Percentiles rank a stretch among this genome's conserved stretches.
These are phyloP conservation scores for Ballota nigra DNA, from an alignment of 257 asterid genomes.

Conservation along the genomic window DNA sequence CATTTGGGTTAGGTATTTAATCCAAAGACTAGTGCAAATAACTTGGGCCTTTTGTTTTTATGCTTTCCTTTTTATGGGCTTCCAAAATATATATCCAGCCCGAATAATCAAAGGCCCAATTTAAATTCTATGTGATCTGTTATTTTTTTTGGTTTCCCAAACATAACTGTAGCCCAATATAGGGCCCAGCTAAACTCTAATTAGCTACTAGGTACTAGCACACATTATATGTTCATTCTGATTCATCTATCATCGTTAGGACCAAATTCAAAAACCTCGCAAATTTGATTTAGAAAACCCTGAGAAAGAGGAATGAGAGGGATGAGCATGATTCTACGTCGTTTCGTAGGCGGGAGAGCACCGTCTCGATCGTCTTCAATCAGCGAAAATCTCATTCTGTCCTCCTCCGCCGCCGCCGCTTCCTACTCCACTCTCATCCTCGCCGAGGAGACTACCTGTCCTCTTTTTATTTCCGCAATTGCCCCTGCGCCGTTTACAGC, in stretches of 20 bases:
- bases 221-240: background rate
- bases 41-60: too few relatives aligned
- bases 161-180: background rate
- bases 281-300: background rate
- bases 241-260: background rate
- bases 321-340: constrained; percentile 45
- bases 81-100: background rate
- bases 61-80: too few relatives aligned
- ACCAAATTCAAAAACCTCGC: constrained; percentile 2
- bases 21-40: too few relatives aligned
- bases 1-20: too few relatives aligned
- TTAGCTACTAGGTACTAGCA: background rate
- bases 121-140: background rate
- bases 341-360: constrained; percentile 39
- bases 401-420: constrained; percentile 67
- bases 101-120: background rate
- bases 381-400: constrained; percentile 46
- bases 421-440: constrained; percentile 55
- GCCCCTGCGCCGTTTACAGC: constrained; percentile 17
- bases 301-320: constrained; percentile 43
- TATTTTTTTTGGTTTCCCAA: background rate
- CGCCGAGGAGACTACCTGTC: constrained; percentile 40
- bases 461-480: constrained; percentile 38
- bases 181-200: background rate
- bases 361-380: constrained; percentile 40